Evolutionary conservation across 2,329 filamentous ascomycete species (phyloP).

Genomic region (Diaporthe vexans): DNA sequence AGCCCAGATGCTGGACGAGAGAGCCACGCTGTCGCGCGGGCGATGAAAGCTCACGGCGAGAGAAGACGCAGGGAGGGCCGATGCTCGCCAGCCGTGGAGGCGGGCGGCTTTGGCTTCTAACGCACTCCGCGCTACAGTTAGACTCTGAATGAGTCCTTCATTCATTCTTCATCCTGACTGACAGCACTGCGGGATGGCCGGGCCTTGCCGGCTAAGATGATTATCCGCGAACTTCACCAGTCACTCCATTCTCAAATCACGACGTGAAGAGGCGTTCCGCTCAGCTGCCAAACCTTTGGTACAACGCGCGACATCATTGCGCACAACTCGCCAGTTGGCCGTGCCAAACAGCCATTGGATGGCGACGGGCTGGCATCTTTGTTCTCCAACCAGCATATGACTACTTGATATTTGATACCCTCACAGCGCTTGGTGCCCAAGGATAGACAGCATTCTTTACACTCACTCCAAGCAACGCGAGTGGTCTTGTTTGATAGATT

Average conservation of each 20-base stretch:
- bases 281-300: neutral
- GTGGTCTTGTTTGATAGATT: slow-evolving; percentile 25
- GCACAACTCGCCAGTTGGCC: neutral
- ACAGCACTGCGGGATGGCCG: neutral
- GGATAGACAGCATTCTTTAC: slow-evolving; percentile 35
- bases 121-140: no score
- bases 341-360: neutral
- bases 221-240: neutral
- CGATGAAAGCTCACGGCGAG: slow-evolving; percentile 52
- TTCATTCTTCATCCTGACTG: neutral
- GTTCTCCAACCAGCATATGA: neutral
- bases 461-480: slow-evolving; percentile 31
- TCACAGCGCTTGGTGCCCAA: slow-evolving; percentile 35
- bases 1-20: slow-evolving; percentile 45
- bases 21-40: slow-evolving; percentile 48
- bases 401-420: slow-evolving; percentile 37
- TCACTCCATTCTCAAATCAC: neutral
- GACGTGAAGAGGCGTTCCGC: neutral
- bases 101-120: slow-evolving; percentile 50
- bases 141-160: neutral
- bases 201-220: neutral
- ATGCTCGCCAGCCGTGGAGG: slow-evolving; percentile 51
- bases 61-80: slow-evolving; percentile 50
- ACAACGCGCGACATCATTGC: neutral
- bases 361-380: neutral